A percentile compares a stretch with the other conserved stretches of the same genome.
Conservation (phyloP, 2,329 filamentous ascomycete species). For the Neonectria sp. region DNA sequence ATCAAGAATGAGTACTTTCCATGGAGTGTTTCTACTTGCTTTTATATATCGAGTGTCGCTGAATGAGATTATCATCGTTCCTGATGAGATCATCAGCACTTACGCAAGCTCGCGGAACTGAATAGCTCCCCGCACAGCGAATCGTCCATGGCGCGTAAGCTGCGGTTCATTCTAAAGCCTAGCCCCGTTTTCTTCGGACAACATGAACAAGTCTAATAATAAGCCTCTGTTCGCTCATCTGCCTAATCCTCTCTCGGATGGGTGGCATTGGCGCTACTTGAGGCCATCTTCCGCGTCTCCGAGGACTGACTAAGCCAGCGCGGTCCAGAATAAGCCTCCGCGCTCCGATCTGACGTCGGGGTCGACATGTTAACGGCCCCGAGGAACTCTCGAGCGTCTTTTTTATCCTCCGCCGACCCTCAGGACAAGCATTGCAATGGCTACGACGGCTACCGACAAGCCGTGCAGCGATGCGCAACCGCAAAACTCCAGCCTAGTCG, state of each 20-base stretch:
- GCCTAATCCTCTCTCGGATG: neutral
- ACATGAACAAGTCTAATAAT: neutral
- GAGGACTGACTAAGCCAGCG: constrained; percentile 2
- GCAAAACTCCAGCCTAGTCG: neutral
- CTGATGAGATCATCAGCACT: neutral
- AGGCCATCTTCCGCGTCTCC: neutral
- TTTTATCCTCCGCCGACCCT: neutral
- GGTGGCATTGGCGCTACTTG: neutral
- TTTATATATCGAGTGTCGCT: neutral
- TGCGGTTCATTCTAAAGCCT: neutral
- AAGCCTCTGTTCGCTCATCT: neutral
- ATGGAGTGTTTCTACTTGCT: neutral
- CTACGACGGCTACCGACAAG: neutral
- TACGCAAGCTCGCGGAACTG: neutral
- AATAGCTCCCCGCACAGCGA: neutral
- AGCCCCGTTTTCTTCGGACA: neutral
- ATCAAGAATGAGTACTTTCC: neutral
- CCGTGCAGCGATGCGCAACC: neutral
- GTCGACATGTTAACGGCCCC: neutral
- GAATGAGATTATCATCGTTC: too few relatives aligned
- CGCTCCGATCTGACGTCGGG: neutral
- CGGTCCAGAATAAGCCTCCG: constrained; percentile 14
- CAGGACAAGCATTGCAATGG: neutral
- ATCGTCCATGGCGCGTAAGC: neutral
- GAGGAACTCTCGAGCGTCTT: neutral